phyloP scores from a whole-genome alignment of 1,284 basidiomycete species.

The Volvariella volvacea region DNA sequence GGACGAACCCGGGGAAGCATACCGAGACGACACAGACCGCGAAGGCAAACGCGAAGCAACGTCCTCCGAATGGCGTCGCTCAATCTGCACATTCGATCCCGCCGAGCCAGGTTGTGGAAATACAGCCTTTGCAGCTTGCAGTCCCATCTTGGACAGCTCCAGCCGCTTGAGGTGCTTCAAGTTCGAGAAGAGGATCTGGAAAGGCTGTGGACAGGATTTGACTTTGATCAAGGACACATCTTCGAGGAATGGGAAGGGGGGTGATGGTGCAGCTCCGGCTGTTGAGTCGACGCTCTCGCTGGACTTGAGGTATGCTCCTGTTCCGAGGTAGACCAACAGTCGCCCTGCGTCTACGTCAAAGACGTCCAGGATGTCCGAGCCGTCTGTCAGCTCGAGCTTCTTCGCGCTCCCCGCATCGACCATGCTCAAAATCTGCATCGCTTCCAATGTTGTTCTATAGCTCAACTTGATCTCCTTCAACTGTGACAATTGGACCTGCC shows the following conservation, averaged over 20 bases:
- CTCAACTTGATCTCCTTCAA: constrained; percentile 30
- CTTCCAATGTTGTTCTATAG: constrained; percentile 30
- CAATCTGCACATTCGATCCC: background rate
- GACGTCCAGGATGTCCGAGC: constrained; percentile 10
- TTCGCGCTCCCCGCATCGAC: constrained; percentile 28
- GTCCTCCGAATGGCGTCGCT: background rate
- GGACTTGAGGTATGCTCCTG: constrained; percentile 1
- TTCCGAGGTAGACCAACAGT: background rate
- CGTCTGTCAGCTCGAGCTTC: constrained; percentile 3
- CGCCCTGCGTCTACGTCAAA: background rate
- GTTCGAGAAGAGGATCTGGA: constrained; percentile 24
- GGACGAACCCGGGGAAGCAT: background rate
- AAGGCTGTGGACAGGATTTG: constrained; percentile 21
- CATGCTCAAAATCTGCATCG: constrained; percentile 25
- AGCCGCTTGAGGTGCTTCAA: constrained; percentile 25
- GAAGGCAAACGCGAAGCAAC: background rate
- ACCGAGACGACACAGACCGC: background rate
- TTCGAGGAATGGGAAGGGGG: constrained; percentile 27
- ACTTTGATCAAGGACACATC: constrained; percentile 26
- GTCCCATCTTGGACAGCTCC: constrained; percentile 13
- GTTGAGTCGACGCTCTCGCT: constrained; percentile 10
- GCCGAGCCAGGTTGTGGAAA: background rate
- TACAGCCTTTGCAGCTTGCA: background rate
- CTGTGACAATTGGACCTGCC: constrained; percentile 22
- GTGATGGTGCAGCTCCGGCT: constrained; percentile 11